A percentile compares a stretch with the other conserved stretches of the same genome.
phyloP scores from a whole-genome alignment of 768 basidiomycete genomes.

The Asterophora lycoperdoides region DNA sequence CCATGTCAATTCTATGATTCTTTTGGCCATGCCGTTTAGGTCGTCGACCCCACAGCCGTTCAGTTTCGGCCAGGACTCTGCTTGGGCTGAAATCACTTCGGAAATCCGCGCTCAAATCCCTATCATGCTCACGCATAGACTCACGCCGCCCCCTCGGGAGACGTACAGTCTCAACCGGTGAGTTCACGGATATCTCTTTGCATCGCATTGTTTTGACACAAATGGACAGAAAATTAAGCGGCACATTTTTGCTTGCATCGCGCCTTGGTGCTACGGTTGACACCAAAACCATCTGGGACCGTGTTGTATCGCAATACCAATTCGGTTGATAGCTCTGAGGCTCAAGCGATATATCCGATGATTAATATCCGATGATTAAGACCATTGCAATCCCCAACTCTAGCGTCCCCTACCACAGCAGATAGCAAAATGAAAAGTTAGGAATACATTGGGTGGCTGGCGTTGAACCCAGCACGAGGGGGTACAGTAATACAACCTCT shows the following conservation, averaged over 20 bases:
- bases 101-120: slow-evolving; percentile 81
- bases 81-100: slow-evolving; percentile 69
- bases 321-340: slow-evolving; percentile 20
- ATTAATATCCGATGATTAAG: neutral
- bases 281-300: slow-evolving; percentile 73
- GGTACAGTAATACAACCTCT: neutral
- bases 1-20: slow-evolving; percentile 76
- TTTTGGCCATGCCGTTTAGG: slow-evolving; percentile 86
- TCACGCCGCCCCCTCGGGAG: slow-evolving; percentile 91
- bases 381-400: slow-evolving; percentile 5
- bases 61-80: slow-evolving; percentile 64
- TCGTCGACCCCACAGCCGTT: slow-evolving; percentile 62
- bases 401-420: neutral
- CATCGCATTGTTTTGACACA: neutral
- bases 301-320: slow-evolving; percentile 44
- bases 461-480: slow-evolving; percentile 22
- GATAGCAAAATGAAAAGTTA: neutral
- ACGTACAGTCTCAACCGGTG: slow-evolving; percentile 93
- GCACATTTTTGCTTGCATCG: slow-evolving; percentile 75
- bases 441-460: slow-evolving; percentile 9
- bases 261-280: slow-evolving; percentile 71
- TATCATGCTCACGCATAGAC: slow-evolving; percentile 80
- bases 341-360: neutral
- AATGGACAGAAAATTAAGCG: slow-evolving; percentile 66
- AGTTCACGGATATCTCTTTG: slow-evolving; percentile 15